Evolutionary conservation across 1,139 yeast species (phyloP), one percentile per base, ranked within the genome.

Genomic region (Taiozyma onychis): DNA sequence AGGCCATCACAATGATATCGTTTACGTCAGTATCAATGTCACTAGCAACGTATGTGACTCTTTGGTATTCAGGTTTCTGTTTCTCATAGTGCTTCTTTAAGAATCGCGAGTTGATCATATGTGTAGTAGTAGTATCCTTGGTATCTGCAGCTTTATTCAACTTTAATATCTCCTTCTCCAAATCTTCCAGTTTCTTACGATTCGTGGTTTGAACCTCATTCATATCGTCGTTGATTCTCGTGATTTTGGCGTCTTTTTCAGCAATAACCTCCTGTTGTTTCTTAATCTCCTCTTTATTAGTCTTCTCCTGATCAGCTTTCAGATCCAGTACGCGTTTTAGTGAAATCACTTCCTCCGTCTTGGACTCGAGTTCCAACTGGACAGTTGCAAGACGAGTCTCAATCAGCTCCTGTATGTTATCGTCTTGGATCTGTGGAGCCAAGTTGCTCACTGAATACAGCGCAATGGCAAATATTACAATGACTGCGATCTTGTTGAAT

Each of bases 1-100:
- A 51, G 4, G 54, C 45, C 27, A 58, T 26, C 0, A 58, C 50
- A 6, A 55, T 52, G 2, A 54, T n/a, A n/a, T 55, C 57, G 27
- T 55, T 55, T 3, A 16, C 6, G 3, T 46, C 49, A 1, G 54
- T 8, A 27, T 55, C 49, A 24, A 43, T 14, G 9, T 41, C 46
- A 2, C 11, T 18, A 8, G 55, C 49, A 14, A 44, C 37, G 44
- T 55, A 56, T 4, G 42, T 50, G 2, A 48, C 46, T 43, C 52
- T 56, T 34, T 51, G 48, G 37, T 57, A 57, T 24, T 50, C 52
- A 10, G 60, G 60, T 0, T 18, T 21, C 4, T 39, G 43, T 22
- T 46, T 52, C 6, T 22, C 6, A 39, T 24, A 46, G 2, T 18
- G 4, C 2, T 39, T 32, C 45, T 55, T 55, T 7, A 35, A 2